Base-by-base conservation (phyloP, 2,329 filamentous ascomycete genomes). In the Microcera coccophila region DNA sequence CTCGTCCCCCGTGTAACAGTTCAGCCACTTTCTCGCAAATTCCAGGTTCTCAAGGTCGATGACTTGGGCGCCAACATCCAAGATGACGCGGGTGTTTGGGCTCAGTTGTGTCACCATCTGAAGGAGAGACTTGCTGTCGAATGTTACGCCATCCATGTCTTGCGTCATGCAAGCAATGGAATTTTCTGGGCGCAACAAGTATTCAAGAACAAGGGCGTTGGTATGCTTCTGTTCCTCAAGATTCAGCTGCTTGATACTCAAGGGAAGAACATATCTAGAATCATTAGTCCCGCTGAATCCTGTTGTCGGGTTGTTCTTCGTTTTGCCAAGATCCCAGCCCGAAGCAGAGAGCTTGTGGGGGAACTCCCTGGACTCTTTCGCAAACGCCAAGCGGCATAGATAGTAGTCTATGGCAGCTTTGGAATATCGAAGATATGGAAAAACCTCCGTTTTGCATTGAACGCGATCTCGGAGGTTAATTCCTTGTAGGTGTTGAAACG, bases 201-300 rank as follows among this genome's bases (percentile, higher is more conserved):
- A 69, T 1, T 73, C 66, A 0, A 90, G 54, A 0, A 89, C 84
- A 4, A 80, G 57, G 0, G 84, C 84, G 50, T 87, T 87, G 0
- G 84, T 90, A 38, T 85, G 79, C 2, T 63, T 64, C 28, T 85
- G 78, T 0, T 65, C 61, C 0, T 62, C 53, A 0, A 83, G 65
- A 24, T 87, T 78, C 0, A 75, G 61, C 21, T 86, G 80, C 1
- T 64, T 52, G 0, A 87, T 70, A 1, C 53, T 63, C 0, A 83
- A 53, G 0, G 84, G 83, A 0, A 88, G 65, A 0, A 82, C 55
- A n/a, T 71, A 65, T 10, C 71, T 62, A 0, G 76, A 79, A 49
- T 88, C 84, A 18, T 81, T 83, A 0, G 84, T 89, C 0, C 84
- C 84, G 41, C 81, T 85, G 54, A 89, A 89, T 0, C 84, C 85